Base-by-base conservation (phyloP, 1,284 basidiomycete species). In the Waitea zeae region DNA sequence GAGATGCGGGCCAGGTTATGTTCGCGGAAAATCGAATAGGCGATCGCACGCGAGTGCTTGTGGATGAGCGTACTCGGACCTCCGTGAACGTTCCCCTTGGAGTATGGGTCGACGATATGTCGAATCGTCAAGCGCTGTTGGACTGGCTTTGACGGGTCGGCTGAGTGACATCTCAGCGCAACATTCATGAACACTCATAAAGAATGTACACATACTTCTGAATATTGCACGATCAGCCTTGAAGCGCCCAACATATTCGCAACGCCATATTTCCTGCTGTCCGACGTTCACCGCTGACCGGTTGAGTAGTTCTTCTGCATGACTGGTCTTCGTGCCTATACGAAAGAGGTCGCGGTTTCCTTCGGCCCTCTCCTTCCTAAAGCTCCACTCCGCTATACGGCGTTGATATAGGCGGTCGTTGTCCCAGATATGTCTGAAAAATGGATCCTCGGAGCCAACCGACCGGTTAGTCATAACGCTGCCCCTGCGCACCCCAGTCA, bases 31-130 rank as follows among this genome's bases (percentile, higher is more conserved):
- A 84, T 67, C 1, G 77, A 79, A 50, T 82, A 83, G 1, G 77
- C 80, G 19, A 67, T 52, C 3, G 75, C 75, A 37, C 72, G 70
- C 1, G 80, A 82, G 46, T 84, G 80, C 41, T 79, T 79, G 49
- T 84, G 80, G 28, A 84, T 67, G 37, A 77, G 70, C 15, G 68
- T 62, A 22, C 61, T 58, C 1, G 79, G 79, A 1, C 75, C 74
- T 30, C 63, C 62, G 12, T 52, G 54, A 7, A 49, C 57, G 31
- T 57, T 60, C 3, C 50, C 47, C 31, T 51, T 49, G 17, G 53
- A 54, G 39, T 56, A 61, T 0, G 64, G 62, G 43, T 68, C 69
- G 12, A 59, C 53, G 38, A 70, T 59, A 39, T 72, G 70, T 2
- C 61, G 58, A 27, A 81, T 58, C 37, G 69, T 67, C 7, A 83